phyloP scores from a whole-genome alignment of 306 rosid species.

The cucumber (Cucumis sativus) region DNA sequence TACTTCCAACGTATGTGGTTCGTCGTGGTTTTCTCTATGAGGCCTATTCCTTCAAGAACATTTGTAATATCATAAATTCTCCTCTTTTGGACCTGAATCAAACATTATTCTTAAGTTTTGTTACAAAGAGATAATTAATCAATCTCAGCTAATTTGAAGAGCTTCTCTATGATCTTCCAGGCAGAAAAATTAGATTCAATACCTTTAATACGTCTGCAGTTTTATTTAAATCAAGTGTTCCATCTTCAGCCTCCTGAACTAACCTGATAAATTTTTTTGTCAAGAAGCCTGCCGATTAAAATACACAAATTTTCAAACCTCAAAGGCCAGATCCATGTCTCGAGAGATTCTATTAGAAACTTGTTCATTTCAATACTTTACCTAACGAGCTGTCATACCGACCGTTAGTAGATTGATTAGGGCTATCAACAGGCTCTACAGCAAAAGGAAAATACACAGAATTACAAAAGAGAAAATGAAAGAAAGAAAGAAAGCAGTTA shows the following conservation, averaged over 20 bases:
- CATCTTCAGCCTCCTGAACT: conserved; percentile 54
- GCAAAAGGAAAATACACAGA: background rate
- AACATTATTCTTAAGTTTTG: conserved; percentile 4
- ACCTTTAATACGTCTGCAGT: conserved; percentile 61
- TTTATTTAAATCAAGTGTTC: conserved; percentile 61
- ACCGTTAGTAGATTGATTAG: conserved; percentile 26
- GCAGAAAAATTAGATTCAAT: conserved; percentile 1
- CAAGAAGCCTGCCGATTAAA: conserved; percentile 54
- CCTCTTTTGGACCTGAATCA: conserved; percentile 62
- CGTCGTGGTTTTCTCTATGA: conserved; percentile 70
- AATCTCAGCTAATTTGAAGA: background rate
- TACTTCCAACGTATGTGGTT: conserved; percentile 82
- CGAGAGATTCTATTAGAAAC: background rate
- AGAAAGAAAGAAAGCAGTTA: background rate
- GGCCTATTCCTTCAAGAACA: conserved; percentile 77
- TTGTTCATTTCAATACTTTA: conserved; percentile 18
- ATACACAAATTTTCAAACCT: background rate
- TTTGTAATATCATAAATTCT: conserved; percentile 84
- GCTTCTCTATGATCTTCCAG: background rate
- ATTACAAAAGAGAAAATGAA: background rate
- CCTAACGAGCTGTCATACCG: conserved; percentile 83
- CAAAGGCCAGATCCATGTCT: conserved; percentile 3
- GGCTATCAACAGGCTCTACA: conserved; percentile 27
- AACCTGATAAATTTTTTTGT: conserved; percentile 61
- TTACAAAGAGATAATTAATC: background rate